Evolutionary conservation across 1,284 basidiomycete species (phyloP), one percentile per base, ranked within the genome.

Genomic region (Ganoderma multipileum): DNA sequence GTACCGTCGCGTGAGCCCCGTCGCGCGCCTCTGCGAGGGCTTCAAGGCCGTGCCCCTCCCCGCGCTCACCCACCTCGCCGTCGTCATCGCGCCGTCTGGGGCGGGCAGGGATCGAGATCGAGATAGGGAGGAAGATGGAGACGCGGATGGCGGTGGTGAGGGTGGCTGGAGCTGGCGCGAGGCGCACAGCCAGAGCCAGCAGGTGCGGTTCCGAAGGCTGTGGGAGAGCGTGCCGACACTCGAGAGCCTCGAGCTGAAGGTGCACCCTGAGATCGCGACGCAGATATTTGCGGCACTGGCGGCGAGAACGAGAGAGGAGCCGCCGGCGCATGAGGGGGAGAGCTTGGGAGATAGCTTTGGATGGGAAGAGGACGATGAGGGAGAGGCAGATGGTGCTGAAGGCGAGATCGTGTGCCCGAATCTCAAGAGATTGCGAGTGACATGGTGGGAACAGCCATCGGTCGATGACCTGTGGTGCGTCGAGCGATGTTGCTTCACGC

Each of bases 31-130:
- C 9, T 68, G 62, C 58, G 67, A 66, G 36, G 69, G 64, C 36
- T 47, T 71, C 58, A 42, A 63, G 18, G 69, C 69, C 9, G 57
- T 68, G 6, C 66, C 69, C 20, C 54, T 71, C 2, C 69, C 66
- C 11, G 64, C 64, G 20, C 64, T 71, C 16, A 41, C 26, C 11
- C 36, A 41, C 36, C 28, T 50, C 52, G n/a, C 64, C 66, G 41
- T 66, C 60, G 54, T 18, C 63, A 30, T 55, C n/a, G 42, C 23
- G 14, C 58, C 58, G 58, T 60, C 14, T n/a, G n/a, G 9, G 4
- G 11, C 18, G 23, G 23, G 14, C 23, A 26, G 47, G 23, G 23
- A 26, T 12, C 9, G 23, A 23, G 47, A 50, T 4, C 7, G 30
- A 9, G 18, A 57, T 11, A 16, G 28, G 23, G 47, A 26, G 12